Conservation (phyloP, 768 basidiomycete genomes). For the Coprinopsis sp. region DNA sequence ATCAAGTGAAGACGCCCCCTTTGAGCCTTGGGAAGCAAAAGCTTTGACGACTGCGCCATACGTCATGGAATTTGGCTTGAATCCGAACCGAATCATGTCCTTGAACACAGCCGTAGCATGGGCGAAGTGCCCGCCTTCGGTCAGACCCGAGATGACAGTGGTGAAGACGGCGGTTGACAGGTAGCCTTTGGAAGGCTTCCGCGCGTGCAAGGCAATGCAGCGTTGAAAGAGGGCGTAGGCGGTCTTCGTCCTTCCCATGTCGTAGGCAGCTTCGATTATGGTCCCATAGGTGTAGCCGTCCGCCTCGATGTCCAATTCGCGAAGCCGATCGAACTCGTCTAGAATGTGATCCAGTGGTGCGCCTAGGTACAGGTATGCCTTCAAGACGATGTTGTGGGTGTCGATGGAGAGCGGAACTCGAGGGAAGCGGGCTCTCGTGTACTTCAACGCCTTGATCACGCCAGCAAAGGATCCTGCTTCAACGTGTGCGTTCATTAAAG, state of each 20-base stretch:
- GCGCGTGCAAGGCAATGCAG: conserved; percentile 49
- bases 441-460: conserved; percentile 67
- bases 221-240: conserved; percentile 65
- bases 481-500: conserved; percentile 73
- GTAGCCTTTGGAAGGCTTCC: conserved; percentile 28
- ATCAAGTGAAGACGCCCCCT: conserved; percentile 48
- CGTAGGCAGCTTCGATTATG: conserved; percentile 78
- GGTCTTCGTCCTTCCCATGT: conserved; percentile 56
- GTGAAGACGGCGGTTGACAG: conserved; percentile 63
- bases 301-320: conserved; percentile 59
- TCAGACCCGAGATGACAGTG: conserved; percentile 69
- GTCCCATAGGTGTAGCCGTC: conserved; percentile 64
- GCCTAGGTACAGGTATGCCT: conserved; percentile 78
- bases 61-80: conserved; percentile 65
- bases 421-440: conserved; percentile 35
- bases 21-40: conserved; percentile 44
- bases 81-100: conserved; percentile 61
- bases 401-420: conserved; percentile 47
- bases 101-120: conserved; percentile 64
- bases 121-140: conserved; percentile 47
- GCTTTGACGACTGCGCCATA: conserved; percentile 63
- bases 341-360: conserved; percentile 66
- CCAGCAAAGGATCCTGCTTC: conserved; percentile 76
- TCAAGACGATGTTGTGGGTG: conserved; percentile 74
- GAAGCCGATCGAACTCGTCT: conserved; percentile 9